Conservation (phyloP, 2,329 filamentous ascomycete species). For the Phyllachora maydis region DNA sequence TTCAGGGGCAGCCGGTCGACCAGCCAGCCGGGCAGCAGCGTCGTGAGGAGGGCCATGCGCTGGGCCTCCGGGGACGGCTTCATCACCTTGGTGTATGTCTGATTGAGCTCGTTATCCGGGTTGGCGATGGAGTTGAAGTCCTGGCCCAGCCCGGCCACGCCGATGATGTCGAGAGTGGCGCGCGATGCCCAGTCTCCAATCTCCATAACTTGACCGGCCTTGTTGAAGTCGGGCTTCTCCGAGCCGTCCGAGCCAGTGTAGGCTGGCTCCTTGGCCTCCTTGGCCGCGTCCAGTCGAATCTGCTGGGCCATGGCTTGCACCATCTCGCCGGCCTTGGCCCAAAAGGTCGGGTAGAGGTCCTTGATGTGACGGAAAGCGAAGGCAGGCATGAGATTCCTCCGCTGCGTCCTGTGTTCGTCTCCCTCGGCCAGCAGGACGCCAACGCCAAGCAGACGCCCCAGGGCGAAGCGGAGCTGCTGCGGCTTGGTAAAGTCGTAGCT, state of each 20-base stretch:
- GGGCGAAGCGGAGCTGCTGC: conserved; percentile 22
- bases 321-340: conserved; percentile 53
- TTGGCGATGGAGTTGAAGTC: conserved; percentile 48
- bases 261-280: conserved; percentile 8
- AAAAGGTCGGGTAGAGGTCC: conserved; percentile 67
- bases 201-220: conserved; percentile 30
- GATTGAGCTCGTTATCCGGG: conserved; percentile 34
- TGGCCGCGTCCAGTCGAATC: conserved; percentile 19
- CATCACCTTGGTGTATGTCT: conserved; percentile 35
- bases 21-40: conserved; percentile 44
- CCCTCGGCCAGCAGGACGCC: conserved; percentile 69
- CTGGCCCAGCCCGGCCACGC: conserved; percentile 46
- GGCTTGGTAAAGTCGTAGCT: conserved; percentile 55
- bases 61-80: conserved; percentile 27
- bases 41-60: conserved; percentile 31
- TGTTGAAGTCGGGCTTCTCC: conserved; percentile 9
- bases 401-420: conserved; percentile 69
- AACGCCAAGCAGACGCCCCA: conserved; percentile 45
- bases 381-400: conserved; percentile 61
- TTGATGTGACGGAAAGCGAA: conserved; percentile 79
- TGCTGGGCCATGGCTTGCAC: conserved; percentile 36
- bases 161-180: conserved; percentile 57
- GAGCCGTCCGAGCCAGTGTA: conserved; percentile 9
- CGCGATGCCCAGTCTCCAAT: conserved; percentile 43
- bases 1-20: conserved; percentile 44